These are phyloP conservation scores for Aspergillus sp. DNA, from an alignment of 2,329 filamentous ascomycete genomes.

Conservation along the genomic window DNA sequence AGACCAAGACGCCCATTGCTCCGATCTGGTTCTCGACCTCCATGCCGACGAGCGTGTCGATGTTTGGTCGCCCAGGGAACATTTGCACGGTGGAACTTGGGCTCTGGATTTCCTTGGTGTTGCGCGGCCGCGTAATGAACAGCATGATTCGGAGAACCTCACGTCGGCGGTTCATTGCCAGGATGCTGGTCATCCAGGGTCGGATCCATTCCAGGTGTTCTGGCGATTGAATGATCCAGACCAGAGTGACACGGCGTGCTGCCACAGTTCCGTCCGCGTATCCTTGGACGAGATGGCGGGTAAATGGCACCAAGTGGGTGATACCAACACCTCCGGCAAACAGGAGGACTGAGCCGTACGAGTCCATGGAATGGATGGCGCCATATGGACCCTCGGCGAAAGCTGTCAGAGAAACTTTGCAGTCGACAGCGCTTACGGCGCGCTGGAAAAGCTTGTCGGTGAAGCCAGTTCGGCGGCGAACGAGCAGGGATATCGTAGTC, in stretches of 20 bases:
- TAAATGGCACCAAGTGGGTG: slow-evolving; percentile 88
- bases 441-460: slow-evolving; percentile 77
- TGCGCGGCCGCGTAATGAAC: slow-evolving; percentile 85
- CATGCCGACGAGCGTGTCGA: slow-evolving; percentile 73
- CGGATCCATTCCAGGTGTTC: slow-evolving; percentile 92
- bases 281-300: slow-evolving; percentile 72
- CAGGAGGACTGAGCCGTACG: slow-evolving; percentile 87
- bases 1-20: slow-evolving; percentile 83
- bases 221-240: slow-evolving; percentile 90
- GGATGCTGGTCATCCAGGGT: slow-evolving; percentile 76
- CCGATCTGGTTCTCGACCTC: slow-evolving; percentile 82
- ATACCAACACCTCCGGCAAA: slow-evolving; percentile 94
- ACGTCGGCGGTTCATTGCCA: slow-evolving; percentile 75
- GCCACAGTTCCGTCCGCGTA: slow-evolving; percentile 72
- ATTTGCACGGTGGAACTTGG: slow-evolving; percentile 82
- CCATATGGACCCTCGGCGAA: slow-evolving; percentile 89
- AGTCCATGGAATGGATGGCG: slow-evolving; percentile 79
- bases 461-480: slow-evolving; percentile 84
- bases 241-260: slow-evolving; percentile 75
- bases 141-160: slow-evolving; percentile 84
- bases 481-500: slow-evolving; percentile 73
- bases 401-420: slow-evolving; percentile 64
- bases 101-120: slow-evolving; percentile 76
- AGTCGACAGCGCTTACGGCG: slow-evolving; percentile 56
- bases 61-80: slow-evolving; percentile 84